Evolutionary conservation across 1,284 basidiomycete genomes (phyloP).

Genomic region (Trichosporon asahii): DNA sequence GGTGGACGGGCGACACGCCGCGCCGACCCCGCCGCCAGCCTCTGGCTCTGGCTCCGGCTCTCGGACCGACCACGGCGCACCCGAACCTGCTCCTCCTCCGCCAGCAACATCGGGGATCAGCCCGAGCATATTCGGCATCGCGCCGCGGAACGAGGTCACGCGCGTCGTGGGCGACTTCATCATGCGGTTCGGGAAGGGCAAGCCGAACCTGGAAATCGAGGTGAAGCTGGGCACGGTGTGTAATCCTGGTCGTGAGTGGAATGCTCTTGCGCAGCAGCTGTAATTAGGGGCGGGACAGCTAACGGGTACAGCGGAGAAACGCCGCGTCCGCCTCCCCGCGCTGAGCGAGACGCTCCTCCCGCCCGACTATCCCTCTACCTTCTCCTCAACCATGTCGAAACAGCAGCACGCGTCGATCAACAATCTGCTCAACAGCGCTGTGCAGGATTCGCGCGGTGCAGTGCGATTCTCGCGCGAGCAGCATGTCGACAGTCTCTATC

Average conservation of each 20-base stretch:
- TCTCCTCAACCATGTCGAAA: slow-evolving; percentile 86
- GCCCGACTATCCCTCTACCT: slow-evolving; percentile 57
- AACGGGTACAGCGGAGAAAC: slow-evolving; percentile 21
- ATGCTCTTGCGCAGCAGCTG: too few species aligned
- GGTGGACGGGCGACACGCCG: not conserved
- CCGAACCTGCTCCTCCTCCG: not conserved
- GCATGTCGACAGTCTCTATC: slow-evolving; percentile 79
- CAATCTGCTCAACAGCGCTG: slow-evolving; percentile 68
- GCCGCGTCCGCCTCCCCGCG: slow-evolving; percentile 64
- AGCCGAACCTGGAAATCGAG: slow-evolving; percentile 66
- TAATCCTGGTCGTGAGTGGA: slow-evolving; percentile 51
- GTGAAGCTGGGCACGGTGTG: slow-evolving; percentile 84
- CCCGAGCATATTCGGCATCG: slow-evolving; percentile 83
- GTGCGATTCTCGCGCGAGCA: slow-evolving; percentile 74
- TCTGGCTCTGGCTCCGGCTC: not conserved
- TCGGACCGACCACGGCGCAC: not conserved
- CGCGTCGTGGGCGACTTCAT: slow-evolving; percentile 87
- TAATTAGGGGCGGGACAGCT: not conserved
- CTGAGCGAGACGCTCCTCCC: slow-evolving; percentile 70
- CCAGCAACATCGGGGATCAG: slow-evolving; percentile 55
- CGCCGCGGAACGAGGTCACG: slow-evolving; percentile 92
- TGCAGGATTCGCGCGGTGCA: slow-evolving; percentile 52
- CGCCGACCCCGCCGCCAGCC: not conserved
- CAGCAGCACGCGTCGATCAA: slow-evolving; percentile 84
- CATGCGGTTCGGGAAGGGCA: slow-evolving; percentile 48